Evolutionary conservation across 2,329 filamentous ascomycete species (phyloP), one percentile per base, ranked within the genome.

Genomic region (Xylariaceae sp.): DNA sequence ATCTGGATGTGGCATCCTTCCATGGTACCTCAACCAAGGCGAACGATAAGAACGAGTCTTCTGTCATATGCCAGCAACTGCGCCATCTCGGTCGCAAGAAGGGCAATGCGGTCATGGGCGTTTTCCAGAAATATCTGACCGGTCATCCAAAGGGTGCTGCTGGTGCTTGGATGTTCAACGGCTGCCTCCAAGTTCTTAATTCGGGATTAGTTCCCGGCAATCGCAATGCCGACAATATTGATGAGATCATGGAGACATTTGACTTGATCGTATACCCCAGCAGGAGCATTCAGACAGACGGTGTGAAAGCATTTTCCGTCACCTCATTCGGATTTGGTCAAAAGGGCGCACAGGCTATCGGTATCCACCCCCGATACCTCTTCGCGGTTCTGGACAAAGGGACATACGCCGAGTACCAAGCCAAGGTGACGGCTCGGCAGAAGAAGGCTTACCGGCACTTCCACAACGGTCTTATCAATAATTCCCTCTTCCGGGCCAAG

Each of bases 151-250:
- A 99, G 85, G 94, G 94, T 86, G 92, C 94, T 67, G 94, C 94
- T 56, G 94, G 94, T 79, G 94, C 92, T 46, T 99, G 94, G 92
- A 99, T 99, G 94, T 86, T 99, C 82, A 99, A 99, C 79, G 94
- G 94, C 62, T 94, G 89, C 72, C 78, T 99, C 71, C 94, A 99
- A 73, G 90, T 96, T 43, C 83, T 99, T 65, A 95, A 97, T 79
- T 87, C 82, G 48, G 94, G 94, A 68, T 79, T 99, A 47, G 92
- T 99, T 21, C 94, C 94, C 13, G 94, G 94, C 56, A 99, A 99
- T 78, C 88, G 92, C 67, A 99, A 99, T 66, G 94, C 94, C 48
- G 94, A 99, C 77, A 99, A 99, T 63, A 85, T 99, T 51, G 94
- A 99, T 70, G 84, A 92, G 70, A 80, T 92, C 63, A 95, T 99